Conservation (phyloP, 306 rosid genomes). For the Rosa rugosa region DNA sequence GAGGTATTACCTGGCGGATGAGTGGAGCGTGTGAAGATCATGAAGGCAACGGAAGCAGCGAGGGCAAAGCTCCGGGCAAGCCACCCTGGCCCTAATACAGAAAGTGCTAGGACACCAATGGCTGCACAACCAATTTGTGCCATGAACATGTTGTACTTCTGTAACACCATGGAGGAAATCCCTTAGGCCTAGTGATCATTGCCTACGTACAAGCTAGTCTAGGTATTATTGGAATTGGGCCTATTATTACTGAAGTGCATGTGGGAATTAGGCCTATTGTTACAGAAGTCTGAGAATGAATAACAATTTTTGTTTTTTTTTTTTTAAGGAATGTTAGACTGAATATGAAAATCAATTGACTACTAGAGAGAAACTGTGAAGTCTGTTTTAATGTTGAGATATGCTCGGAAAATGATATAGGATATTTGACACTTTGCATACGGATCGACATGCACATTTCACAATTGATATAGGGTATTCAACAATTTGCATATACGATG, state of each 20-base stretch:
- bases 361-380: too few relatives aligned
- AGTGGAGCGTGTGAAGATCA: slow-evolving; percentile 64
- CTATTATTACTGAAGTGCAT: neutral
- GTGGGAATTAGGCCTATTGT: neutral
- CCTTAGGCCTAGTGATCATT: neutral
- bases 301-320: too few relatives aligned
- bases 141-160: slow-evolving; percentile 85
- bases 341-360: too few relatives aligned
- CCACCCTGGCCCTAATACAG: slow-evolving; percentile 86
- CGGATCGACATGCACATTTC: too few relatives aligned
- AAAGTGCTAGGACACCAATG: slow-evolving; percentile 71
- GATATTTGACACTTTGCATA: too few relatives aligned
- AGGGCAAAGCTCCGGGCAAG: slow-evolving; percentile 69
- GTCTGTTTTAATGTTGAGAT: too few relatives aligned
- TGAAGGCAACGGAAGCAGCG: slow-evolving; percentile 79
- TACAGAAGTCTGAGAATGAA: too few relatives aligned
- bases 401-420: too few relatives aligned
- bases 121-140: slow-evolving; percentile 95
- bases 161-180: slow-evolving; percentile 21
- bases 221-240: neutral
- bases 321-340: too few relatives aligned
- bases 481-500: too few relatives aligned
- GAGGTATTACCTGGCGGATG: slow-evolving; percentile 78
- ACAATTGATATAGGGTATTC: too few relatives aligned
- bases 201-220: neutral